Evolutionary conservation across 2,329 filamentous ascomycete species (phyloP).

Genomic region (Cadophora sp.): DNA sequence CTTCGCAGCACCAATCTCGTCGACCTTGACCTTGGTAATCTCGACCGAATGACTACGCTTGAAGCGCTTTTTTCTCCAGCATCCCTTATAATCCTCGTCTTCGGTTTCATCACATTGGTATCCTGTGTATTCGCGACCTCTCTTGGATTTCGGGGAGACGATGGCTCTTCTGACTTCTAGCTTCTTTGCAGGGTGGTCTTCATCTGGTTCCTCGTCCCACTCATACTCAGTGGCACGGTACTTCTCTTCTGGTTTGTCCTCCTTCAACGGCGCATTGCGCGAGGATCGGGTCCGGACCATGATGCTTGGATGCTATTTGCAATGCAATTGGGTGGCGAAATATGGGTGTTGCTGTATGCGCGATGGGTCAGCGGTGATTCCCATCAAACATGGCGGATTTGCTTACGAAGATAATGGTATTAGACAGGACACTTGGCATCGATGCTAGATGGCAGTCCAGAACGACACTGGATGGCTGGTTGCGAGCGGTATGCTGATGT

Average conservation of each 20-base stretch:
- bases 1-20: conserved; percentile 7
- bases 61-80: conserved; percentile 2
- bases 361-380: not conserved
- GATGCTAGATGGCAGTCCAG: not conserved
- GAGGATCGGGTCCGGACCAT: conserved; percentile 1
- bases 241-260: not conserved
- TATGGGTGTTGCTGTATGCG: not conserved
- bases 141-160: conserved; percentile 2
- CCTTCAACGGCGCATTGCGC: not conserved
- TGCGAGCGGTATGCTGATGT: not conserved
- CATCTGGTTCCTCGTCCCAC: not conserved
- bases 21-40: not conserved
- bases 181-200: conserved; percentile 13
- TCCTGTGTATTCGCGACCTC: not conserved
- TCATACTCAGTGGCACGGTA: conserved; percentile 10
- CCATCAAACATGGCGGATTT: not conserved
- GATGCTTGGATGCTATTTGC: not conserved
- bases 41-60: not conserved
- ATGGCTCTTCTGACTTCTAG: conserved; percentile 9
- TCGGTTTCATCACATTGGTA: not conserved
- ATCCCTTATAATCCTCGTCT: conserved; percentile 6
- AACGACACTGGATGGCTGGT: not conserved
- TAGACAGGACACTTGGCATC: conserved; percentile 1
- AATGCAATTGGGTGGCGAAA: not conserved
- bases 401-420: not conserved